Base-by-base conservation (phyloP, 2,329 filamentous ascomycete species). In the Tothia fuscella region DNA sequence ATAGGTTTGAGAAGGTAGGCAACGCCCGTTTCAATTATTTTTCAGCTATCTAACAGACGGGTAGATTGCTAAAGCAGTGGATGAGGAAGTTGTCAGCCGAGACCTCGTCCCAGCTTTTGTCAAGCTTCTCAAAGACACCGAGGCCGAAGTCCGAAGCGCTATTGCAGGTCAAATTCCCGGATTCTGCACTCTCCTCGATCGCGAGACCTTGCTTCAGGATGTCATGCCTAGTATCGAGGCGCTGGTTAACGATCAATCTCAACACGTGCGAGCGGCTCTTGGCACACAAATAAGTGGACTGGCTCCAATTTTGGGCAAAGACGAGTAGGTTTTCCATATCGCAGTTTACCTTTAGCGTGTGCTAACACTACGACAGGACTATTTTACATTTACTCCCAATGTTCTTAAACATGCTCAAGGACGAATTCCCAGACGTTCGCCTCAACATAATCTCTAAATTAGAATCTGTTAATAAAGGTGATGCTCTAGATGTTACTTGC, bases 391-490 rank as follows among this genome's bases (percentile, higher is more conserved):
- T 98, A 33, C 76, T 98, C 33, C 91, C 91, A 41, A 98, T 98
- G 89, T 96, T 98, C 65, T 73, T 98, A 41, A 85, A 93, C 62
- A 98, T 98, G 91, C 79, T 98, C 54, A 98, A 96, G 73, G 91
- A 98, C 56, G 91, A 98, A 58, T 96, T 95, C 63, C 91, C 91
- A 17, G 91, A 98, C 59, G 91, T 98, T 39, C 82, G 91, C 48
- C 78, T 98, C 46, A 93, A 98, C 66, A 98, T 98, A 61, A 98
- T 98, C 57, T 96, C 91, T n/a, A 98, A 98, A 66, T 78, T 98
- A 42, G 93, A 98, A 67, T 76, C 93, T 48, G 91, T 98, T 49
- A 98, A 98, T 67, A 85, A 95, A 66, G 84, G 84, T 87, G 68
- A 41, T 6, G 9, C 7, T 14, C 22, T n/a, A n/a, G n/a, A 50